These are phyloP conservation scores for Penicillium egyptiacum DNA, from an alignment of 495 filamentous ascomycete species.

Conservation along the genomic window DNA sequence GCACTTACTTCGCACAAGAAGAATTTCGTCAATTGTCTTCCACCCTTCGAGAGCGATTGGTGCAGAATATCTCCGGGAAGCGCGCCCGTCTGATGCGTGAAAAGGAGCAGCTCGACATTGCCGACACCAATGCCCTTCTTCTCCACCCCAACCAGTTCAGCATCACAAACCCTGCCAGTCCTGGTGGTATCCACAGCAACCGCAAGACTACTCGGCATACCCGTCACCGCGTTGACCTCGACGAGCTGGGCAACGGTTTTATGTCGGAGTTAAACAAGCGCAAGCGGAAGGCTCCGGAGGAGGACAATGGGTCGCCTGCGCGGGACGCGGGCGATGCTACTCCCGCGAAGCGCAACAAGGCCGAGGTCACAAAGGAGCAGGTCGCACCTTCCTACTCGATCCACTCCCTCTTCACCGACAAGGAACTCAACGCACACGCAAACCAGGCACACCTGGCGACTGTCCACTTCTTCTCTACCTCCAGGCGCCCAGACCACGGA, in stretches of 20 bases:
- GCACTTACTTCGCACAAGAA: constrained; percentile 72
- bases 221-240: constrained; percentile 73
- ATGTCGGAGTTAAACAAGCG: constrained; percentile 67
- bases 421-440: constrained; percentile 77
- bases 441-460: constrained; percentile 70
- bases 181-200: constrained; percentile 76
- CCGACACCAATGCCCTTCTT: constrained; percentile 82
- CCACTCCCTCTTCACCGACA: constrained; percentile 90
- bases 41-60: constrained; percentile 81
- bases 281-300: constrained; percentile 71
- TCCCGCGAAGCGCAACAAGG: constrained; percentile 49
- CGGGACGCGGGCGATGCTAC: constrained; percentile 51
- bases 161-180: constrained; percentile 74
- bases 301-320: constrained; percentile 71
- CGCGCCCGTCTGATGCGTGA: constrained; percentile 76
- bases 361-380: constrained; percentile 40
- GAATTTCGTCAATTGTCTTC: constrained; percentile 75
- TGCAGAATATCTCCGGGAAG: constrained; percentile 72
- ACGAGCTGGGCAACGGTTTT: constrained; percentile 66
- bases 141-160: constrained; percentile 92
- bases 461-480: constrained; percentile 52
- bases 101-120: constrained; percentile 85
- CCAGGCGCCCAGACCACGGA: constrained; percentile 50
- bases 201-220: constrained; percentile 86
- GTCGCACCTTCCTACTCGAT: constrained; percentile 67